These are phyloP conservation scores for Solanum hybrid DNA, from an alignment of 305 asterid genomes.

Conservation along the genomic window DNA sequence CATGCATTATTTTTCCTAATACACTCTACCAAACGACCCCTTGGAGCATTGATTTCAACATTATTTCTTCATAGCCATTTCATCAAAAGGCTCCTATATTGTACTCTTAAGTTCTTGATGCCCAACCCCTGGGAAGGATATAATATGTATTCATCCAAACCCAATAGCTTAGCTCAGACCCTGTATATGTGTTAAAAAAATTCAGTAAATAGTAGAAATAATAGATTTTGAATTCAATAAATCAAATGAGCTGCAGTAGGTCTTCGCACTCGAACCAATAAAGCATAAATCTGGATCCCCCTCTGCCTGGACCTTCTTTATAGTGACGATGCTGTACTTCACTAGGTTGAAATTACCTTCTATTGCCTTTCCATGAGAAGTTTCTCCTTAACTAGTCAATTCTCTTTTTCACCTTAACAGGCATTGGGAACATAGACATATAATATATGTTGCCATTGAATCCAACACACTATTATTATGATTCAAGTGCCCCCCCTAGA, in stretches of 20 bases:
- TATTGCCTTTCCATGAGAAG: neutral
- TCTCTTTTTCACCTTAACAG: neutral
- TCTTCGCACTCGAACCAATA: neutral
- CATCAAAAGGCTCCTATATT: neutral
- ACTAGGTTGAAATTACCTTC: neutral
- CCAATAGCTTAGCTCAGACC: neutral
- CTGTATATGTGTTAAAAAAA: neutral
- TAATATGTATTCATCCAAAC: neutral
- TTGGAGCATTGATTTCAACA: neutral
- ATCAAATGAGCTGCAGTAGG: neutral
- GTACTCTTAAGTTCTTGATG: neutral
- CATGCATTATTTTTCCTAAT: too few species aligned
- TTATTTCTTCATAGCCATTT: neutral
- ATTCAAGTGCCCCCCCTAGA: neutral
- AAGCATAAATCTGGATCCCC: neutral
- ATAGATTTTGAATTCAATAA: neutral
- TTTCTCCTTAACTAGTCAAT: neutral
- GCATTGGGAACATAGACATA: neutral
- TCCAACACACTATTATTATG: neutral
- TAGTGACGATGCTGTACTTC: neutral
- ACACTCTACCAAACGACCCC: neutral
- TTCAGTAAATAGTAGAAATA: neutral
- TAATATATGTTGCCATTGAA: neutral
- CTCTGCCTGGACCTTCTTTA: neutral
- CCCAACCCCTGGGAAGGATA: neutral